Percentiles rank a stretch among this genome's conserved stretches.
phyloP scores from a whole-genome alignment of 805 yeast species.

The Pichia cabralensis region DNA sequence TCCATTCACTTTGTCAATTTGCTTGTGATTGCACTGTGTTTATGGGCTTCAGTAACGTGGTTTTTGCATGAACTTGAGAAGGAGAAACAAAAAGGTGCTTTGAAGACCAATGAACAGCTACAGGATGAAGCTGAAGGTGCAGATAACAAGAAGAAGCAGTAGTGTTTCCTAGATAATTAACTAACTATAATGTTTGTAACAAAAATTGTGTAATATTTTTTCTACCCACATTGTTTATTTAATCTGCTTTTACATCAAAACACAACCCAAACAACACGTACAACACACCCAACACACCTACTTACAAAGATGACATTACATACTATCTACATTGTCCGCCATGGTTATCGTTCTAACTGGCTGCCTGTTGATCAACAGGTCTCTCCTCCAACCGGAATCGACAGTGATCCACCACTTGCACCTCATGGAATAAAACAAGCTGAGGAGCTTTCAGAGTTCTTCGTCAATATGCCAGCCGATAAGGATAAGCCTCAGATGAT shows the following conservation, averaged over 20 bases:
- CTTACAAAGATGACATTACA: conserved; percentile 33
- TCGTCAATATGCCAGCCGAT: conserved; percentile 18
- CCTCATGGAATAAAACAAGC: conserved; percentile 87
- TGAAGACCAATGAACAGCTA: conserved; percentile 34
- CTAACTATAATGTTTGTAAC: too few species aligned
- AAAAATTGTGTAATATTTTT: too few species aligned
- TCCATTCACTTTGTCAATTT: conserved; percentile 58
- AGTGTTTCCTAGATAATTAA: too few species aligned
- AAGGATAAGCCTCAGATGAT: conserved; percentile 49
- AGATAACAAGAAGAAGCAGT: conserved; percentile 1
- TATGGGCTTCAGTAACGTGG: conserved; percentile 85
- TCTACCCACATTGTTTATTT: too few species aligned
- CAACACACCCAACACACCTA: background rate
- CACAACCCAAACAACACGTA: too few species aligned
- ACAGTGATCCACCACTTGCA: conserved; percentile 82
- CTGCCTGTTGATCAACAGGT: conserved; percentile 73
- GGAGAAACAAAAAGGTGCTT: conserved; percentile 30
- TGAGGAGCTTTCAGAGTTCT: conserved; percentile 56
- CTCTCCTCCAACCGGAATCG: conserved; percentile 84
- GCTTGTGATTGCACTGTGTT: conserved; percentile 31
- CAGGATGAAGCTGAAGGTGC: conserved; percentile 13
- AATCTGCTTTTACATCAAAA: too few species aligned
- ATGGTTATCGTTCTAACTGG: conserved; percentile 91
- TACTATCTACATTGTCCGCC: conserved; percentile 66
- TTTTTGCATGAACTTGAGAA: conserved; percentile 59